Base-by-base conservation (phyloP, 2,329 filamentous ascomycete genomes). In the Aschersonia sp. region DNA sequence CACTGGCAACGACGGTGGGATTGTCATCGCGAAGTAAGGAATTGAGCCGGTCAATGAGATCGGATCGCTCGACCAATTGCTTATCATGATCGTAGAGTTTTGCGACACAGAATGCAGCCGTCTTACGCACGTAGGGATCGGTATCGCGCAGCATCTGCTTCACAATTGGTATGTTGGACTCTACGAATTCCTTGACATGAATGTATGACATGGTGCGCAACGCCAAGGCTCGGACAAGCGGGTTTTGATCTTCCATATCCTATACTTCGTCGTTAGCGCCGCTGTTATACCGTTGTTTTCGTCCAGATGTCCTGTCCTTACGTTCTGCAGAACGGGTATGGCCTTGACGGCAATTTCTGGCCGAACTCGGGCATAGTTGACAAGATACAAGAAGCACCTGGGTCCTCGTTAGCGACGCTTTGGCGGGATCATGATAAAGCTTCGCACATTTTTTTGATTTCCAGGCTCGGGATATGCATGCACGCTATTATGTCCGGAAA, bases 81-180 rank as follows among this genome's bases (percentile, higher is more conserved):
- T 82, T 82, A 66, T 98, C 91, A 61, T 98, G 92, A 59, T 98
- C 92, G 67, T 98, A 98, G 42, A 98, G 76, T 68, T 98, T 98
- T 32, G 92, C 91, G 43, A 98, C 92, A 58, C 86, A 94, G 63
- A 94, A 95, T 3, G 91, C 89, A 3, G 92, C 91, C 3, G 92
- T 97, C 66, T 98, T 98, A 55, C 92, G 87, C 30, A 98, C 92
- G 61, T 98, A 98, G 2, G 92, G 91, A 61, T 98, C 92, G 43
- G 79, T 63, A 61, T 98, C 92, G 61, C 81, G 80, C 53, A 98
- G 78, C 45, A 96, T 74, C 47, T 78, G 76, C 67, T 91, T 94
- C 48, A 95, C 78, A 31, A 92, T 80, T 9, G 84, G 82, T 4
- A 96, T 80, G 0, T 89, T 94, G 9, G 88, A 85, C 66, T 94